A percentile compares a stretch with the other conserved stretches of the same genome.
These are phyloP conservation scores for Mucor sp. DNA, from an alignment of 371 early-diverging fungal genomes.

Conservation along the genomic window DNA sequence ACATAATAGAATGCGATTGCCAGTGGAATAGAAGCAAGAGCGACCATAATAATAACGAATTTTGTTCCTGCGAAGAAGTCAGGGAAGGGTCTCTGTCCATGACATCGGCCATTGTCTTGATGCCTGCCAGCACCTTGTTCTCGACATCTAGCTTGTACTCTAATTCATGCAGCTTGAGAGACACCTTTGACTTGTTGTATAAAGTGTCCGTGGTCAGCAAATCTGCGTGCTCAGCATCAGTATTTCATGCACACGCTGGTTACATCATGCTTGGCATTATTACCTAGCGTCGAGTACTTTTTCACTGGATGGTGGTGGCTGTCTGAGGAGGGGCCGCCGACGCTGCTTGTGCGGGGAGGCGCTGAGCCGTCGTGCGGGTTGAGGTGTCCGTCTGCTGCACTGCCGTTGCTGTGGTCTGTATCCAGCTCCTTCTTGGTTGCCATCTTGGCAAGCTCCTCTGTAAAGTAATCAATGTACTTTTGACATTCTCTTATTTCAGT, in stretches of 20 bases:
- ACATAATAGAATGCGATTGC: no score
- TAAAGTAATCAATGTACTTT: constrained; percentile 82
- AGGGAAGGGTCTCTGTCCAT: constrained; percentile 42
- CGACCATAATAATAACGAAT: no score
- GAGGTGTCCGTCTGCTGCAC: background rate
- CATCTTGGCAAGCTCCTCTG: constrained; percentile 56
- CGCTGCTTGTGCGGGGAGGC: constrained; percentile 33
- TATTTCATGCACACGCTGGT: background rate
- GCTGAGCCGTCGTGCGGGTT: background rate
- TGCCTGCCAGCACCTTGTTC: constrained; percentile 83
- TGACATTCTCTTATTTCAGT: constrained; percentile 77
- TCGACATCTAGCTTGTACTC: constrained; percentile 91
- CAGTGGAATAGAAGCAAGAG: no score
- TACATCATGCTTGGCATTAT: constrained; percentile 6
- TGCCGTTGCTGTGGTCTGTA: background rate
- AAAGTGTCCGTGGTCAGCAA: constrained; percentile 74
- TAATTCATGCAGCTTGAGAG: constrained; percentile 83
- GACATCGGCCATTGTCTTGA: constrained; percentile 59
- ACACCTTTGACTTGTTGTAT: constrained; percentile 84
- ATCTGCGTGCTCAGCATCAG: constrained; percentile 40
- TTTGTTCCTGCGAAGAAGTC: no score
- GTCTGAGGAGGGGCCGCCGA: background rate
- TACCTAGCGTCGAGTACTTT: constrained; percentile 49
- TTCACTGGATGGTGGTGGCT: constrained; percentile 20
- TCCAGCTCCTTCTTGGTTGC: background rate